Evolutionary conservation across 257 asterid species (phyloP).

Genomic region (Penstemon eatonii): DNA sequence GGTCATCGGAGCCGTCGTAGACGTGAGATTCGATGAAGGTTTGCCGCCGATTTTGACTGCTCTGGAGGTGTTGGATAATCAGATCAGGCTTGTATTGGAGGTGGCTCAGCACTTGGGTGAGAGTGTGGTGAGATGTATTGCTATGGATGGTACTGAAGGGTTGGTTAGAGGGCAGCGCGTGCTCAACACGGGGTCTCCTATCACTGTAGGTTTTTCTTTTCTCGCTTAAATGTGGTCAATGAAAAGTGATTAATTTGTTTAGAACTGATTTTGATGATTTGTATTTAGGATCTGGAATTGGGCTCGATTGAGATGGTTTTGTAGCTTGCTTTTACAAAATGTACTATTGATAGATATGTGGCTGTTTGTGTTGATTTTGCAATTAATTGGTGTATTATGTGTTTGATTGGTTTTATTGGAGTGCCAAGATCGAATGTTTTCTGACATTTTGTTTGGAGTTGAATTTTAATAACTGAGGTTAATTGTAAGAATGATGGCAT

Average conservation of each 20-base stretch:
- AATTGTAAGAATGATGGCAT: background rate
- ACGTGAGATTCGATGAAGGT: slow-evolving; percentile 84
- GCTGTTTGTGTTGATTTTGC: slow-evolving; percentile 6
- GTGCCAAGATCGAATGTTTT: background rate
- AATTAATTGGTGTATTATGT: background rate
- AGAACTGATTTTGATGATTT: background rate
- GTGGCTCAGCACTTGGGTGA: slow-evolving; percentile 98
- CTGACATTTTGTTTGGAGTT: background rate
- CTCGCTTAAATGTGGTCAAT: too few species aligned
- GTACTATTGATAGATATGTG: slow-evolving; percentile 26
- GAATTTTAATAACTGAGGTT: too few species aligned
- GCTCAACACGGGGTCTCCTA: slow-evolving; percentile 91
- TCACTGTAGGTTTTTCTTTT: slow-evolving; percentile 56
- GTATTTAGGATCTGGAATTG: slow-evolving; percentile 7
- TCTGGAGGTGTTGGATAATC: slow-evolving; percentile 81
- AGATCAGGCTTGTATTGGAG: slow-evolving; percentile 92
- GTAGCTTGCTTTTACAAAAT: background rate
- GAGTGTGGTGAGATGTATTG: slow-evolving; percentile 88
- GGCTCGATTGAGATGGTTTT: background rate
- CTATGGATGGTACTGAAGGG: slow-evolving; percentile 99
- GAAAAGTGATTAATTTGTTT: background rate
- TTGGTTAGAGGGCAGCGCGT: slow-evolving; percentile 92
- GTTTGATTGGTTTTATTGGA: slow-evolving; percentile 5
- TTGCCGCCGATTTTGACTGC: slow-evolving; percentile 93
- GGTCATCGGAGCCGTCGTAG: slow-evolving; percentile 97